Percentiles rank a stretch among this genome's conserved stretches.
These are phyloP conservation scores for Yamadazyma atmosphaerica DNA, from an alignment of 1,139 yeast genomes.

Conservation along the genomic window DNA sequence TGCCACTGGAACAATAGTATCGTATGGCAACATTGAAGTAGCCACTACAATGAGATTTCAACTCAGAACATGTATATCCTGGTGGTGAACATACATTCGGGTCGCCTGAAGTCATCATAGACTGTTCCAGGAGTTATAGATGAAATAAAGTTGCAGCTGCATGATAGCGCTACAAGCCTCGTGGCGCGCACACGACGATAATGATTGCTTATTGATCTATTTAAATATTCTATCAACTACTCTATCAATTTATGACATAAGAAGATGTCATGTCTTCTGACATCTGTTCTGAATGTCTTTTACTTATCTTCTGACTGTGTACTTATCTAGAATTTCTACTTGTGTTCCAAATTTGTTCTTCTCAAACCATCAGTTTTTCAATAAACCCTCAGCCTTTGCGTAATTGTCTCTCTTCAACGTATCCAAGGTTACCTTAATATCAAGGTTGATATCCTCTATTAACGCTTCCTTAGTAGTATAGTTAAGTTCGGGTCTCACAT, in stretches of 20 bases:
- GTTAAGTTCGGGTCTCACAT: constrained; percentile 86
- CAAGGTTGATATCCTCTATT: constrained; percentile 79
- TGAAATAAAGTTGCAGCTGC: too few species aligned
- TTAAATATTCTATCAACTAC: too few species aligned
- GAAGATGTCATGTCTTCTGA: too few species aligned
- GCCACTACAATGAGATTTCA: constrained; percentile 8
- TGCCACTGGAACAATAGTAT: constrained; percentile 10
- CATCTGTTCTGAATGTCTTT: too few species aligned
- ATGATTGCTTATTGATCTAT: constrained; percentile 9
- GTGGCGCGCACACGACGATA: too few species aligned
- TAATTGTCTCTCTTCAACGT: constrained; percentile 36
- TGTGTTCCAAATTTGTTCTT: too few species aligned
- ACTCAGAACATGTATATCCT: constrained; percentile 11
- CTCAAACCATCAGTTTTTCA: too few species aligned
- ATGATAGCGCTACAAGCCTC: not conserved
- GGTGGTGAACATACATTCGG: constrained; percentile 6
- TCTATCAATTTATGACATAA: too few species aligned
- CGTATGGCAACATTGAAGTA: constrained; percentile 13
- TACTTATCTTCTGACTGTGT: too few species aligned
- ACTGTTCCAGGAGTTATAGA: not conserved
- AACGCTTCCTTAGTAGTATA: constrained; percentile 86
- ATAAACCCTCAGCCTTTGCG: constrained; percentile 5
- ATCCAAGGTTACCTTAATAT: constrained; percentile 65
- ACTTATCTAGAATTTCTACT: too few species aligned
- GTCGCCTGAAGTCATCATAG: not conserved